Percentiles rank a stretch among this genome's conserved stretches.
phyloP scores from a whole-genome alignment of 1,284 basidiomycete genomes.

The Pseudozyma sp. region DNA sequence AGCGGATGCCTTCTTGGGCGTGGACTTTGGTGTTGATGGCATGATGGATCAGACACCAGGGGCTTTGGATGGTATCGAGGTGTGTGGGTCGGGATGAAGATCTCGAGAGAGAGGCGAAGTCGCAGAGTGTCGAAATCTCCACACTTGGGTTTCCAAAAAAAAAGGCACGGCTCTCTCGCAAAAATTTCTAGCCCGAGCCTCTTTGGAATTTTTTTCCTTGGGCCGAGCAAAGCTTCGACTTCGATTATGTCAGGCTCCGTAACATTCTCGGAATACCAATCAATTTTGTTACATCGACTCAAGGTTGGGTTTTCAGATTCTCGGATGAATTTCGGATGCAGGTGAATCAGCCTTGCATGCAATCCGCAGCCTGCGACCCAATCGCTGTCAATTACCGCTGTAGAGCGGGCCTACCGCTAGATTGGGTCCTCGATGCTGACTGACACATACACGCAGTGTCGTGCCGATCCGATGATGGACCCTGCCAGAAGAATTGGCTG shows the following conservation, averaged over 20 bases:
- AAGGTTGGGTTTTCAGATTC: not conserved
- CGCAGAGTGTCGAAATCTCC: not conserved
- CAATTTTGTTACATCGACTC: not conserved
- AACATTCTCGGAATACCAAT: not conserved
- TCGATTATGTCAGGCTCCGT: slow-evolving; percentile 9
- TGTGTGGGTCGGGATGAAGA: not conserved
- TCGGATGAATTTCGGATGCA: slow-evolving; percentile 12
- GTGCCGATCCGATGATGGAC: not conserved
- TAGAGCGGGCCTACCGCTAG: too few relatives aligned
- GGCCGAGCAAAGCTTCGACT: too few relatives aligned
- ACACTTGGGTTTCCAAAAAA: not conserved
- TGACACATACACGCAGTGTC: not conserved
- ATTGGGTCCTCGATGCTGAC: slow-evolving; percentile 10
- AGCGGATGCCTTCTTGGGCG: slow-evolving; percentile 32
- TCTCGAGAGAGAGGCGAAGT: not conserved
- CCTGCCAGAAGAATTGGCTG: too few relatives aligned
- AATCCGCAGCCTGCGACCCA: not conserved
- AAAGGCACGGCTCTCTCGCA: not conserved
- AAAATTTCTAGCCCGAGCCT: not conserved
- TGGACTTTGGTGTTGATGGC: slow-evolving; percentile 34
- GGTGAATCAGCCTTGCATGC: slow-evolving; percentile 42
- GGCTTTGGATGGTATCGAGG: not conserved
- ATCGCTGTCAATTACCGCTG: slow-evolving; percentile 19
- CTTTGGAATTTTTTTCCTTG: not conserved
- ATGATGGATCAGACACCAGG: slow-evolving; percentile 5